phyloP scores from a whole-genome alignment of 148 eudicot species.

The Dianthus caryophyllus region DNA sequence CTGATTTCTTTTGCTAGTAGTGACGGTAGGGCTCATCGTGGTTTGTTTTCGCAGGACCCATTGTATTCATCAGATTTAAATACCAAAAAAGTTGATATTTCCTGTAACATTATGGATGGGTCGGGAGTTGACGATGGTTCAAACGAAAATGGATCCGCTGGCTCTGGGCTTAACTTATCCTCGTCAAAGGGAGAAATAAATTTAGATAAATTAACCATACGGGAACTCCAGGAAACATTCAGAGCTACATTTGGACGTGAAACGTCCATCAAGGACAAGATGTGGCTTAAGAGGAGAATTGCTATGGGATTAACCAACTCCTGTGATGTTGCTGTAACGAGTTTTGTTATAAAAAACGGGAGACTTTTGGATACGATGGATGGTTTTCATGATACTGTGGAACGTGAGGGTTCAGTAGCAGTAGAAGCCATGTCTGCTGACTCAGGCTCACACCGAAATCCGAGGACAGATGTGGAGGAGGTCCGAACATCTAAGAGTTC shows the following conservation, averaged over 20 bases:
- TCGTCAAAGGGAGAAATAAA: constrained; percentile 68
- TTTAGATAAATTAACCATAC: constrained; percentile 71
- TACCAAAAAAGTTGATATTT: constrained; percentile 25
- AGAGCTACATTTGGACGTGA: constrained; percentile 90
- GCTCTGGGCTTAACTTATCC: constrained; percentile 68
- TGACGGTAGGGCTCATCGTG: constrained; percentile 13
- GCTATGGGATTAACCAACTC: constrained; percentile 89
- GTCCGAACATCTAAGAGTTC: constrained; percentile 29
- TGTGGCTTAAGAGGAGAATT: constrained; percentile 95
- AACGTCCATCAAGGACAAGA: constrained; percentile 89
- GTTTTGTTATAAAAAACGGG: constrained; percentile 55
- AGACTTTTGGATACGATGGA: constrained; percentile 43
- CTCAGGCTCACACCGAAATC: constrained; percentile 22
- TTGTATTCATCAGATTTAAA: constrained; percentile 25
- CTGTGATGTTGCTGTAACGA: constrained; percentile 70
- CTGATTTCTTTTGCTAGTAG: neutral
- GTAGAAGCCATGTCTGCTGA: constrained; percentile 26
- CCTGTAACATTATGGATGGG: constrained; percentile 31
- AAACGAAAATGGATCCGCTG: constrained; percentile 32
- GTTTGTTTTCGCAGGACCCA: constrained; percentile 34
- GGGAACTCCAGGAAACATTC: constrained; percentile 92
- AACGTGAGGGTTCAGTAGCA: constrained; percentile 32
- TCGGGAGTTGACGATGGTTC: constrained; percentile 31
- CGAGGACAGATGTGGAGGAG: constrained; percentile 30
- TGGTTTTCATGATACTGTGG: constrained; percentile 29